A percentile compares a stretch with the other conserved stretches of the same genome.
Evolutionary conservation across 1,284 basidiomycete genomes (phyloP).

Genomic region (Phaffia rhodozyma): DNA sequence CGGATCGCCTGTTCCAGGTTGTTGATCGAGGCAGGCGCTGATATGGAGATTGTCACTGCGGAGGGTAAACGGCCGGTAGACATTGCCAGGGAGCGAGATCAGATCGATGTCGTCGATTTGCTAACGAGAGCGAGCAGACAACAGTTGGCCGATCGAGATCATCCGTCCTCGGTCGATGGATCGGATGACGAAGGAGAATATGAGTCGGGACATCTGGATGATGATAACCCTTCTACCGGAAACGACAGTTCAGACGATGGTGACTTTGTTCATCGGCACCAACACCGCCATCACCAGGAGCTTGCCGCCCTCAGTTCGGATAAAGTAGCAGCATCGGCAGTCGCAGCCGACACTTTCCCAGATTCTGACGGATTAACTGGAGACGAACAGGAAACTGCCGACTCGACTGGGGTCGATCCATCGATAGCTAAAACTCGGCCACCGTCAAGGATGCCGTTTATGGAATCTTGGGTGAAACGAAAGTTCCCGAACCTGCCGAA

Average conservation of each 20-base stretch:
- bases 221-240: neutral
- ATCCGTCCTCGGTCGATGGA: conserved; percentile 7
- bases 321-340: conserved; percentile 1
- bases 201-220: neutral
- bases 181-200: neutral
- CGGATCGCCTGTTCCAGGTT: conserved; percentile 54
- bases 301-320: neutral
- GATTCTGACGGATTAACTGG: conserved; percentile 8
- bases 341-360: conserved; percentile 1
- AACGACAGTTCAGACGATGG: neutral
- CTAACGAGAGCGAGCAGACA: conserved; percentile 19
- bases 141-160: conserved; percentile 6
- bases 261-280: neutral
- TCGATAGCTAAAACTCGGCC: conserved; percentile 25
- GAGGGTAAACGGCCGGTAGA: conserved; percentile 71
- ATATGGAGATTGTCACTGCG: conserved; percentile 58
- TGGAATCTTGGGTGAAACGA: conserved; percentile 30
- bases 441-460: conserved; percentile 27
- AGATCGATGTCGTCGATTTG: conserved; percentile 37
- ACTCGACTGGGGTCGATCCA: neutral
- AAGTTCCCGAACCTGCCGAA: conserved; percentile 29
- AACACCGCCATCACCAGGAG: neutral
- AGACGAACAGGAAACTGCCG: conserved; percentile 1
- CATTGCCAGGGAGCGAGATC: conserved; percentile 50
- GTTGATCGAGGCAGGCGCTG: conserved; percentile 67